Conservation (phyloP, 2,329 filamentous ascomycete species). For the Fusarium avenaceum region DNA sequence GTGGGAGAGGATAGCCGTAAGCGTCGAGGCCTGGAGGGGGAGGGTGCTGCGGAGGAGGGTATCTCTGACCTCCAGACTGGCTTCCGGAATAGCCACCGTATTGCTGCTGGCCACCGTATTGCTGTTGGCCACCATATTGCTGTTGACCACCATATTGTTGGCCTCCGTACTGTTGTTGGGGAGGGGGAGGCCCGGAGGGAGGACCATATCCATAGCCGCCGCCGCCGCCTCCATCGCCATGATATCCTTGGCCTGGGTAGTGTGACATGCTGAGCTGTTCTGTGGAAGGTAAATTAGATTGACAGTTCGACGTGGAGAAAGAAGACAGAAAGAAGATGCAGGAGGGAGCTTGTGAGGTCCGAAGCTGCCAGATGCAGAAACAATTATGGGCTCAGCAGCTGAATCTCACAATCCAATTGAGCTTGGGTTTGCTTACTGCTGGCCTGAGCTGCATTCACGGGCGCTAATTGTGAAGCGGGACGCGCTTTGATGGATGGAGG, state of each 20-base stretch:
- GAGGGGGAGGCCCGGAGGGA: constrained; percentile 48
- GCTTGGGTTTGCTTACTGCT: neutral
- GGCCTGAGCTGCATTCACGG: constrained; percentile 10
- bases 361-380: constrained; percentile 16
- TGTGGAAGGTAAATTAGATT: constrained; percentile 8
- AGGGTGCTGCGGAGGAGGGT: constrained; percentile 54
- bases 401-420: constrained; percentile 16
- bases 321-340: constrained; percentile 14
- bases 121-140: too few relatives aligned
- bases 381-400: constrained; percentile 27
- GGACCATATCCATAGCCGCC: constrained; percentile 47
- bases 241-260: constrained; percentile 59
- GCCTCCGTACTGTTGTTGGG: constrained; percentile 18
- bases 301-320: constrained; percentile 12
- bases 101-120: neutral
- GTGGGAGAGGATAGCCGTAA: constrained; percentile 62
- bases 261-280: constrained; percentile 53
- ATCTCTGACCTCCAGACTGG: constrained; percentile 46
- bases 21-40: constrained; percentile 60
- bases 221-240: constrained; percentile 55
- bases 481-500: constrained; percentile 23
- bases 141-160: constrained; percentile 16
- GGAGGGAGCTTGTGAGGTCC: constrained; percentile 27
- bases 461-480: constrained; percentile 37
- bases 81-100: constrained; percentile 43